phyloP scores from a whole-genome alignment of 257 asterid species.

The Agastache rugosa region DNA sequence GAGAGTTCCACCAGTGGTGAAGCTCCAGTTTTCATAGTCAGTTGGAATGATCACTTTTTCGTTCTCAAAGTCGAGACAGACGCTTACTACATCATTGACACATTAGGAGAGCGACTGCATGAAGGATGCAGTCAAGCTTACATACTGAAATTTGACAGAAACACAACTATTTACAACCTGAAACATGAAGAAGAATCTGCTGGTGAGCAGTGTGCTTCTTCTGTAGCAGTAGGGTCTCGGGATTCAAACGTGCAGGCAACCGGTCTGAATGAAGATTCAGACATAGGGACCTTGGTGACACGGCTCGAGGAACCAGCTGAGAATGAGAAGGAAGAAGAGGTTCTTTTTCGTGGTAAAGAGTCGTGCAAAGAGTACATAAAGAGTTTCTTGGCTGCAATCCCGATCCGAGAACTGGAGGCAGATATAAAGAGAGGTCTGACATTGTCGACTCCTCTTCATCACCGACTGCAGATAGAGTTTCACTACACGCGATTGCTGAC shows the following conservation, averaged over 20 bases:
- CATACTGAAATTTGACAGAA: slow-evolving; percentile 74
- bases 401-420: slow-evolving; percentile 78
- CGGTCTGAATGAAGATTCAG: slow-evolving; percentile 30
- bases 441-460: slow-evolving; percentile 75
- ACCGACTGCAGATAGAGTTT: slow-evolving; percentile 87
- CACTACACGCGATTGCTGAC: slow-evolving; percentile 60
- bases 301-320: slow-evolving; percentile 48
- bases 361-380: slow-evolving; percentile 88
- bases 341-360: slow-evolving; percentile 74
- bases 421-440: slow-evolving; percentile 80
- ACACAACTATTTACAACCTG: slow-evolving; percentile 55
- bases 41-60: slow-evolving; percentile 97
- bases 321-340: slow-evolving; percentile 51
- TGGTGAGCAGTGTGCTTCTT: slow-evolving; percentile 36
- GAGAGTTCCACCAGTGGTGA: slow-evolving; percentile 38
- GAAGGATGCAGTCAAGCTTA: slow-evolving; percentile 96
- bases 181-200: slow-evolving; percentile 55
- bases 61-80: slow-evolving; percentile 75
- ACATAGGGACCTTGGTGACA: neutral
- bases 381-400: slow-evolving; percentile 91
- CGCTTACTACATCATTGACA: slow-evolving; percentile 85
- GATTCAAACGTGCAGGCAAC: slow-evolving; percentile 30
- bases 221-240: slow-evolving; percentile 37
- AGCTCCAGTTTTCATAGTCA: slow-evolving; percentile 71
- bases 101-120: slow-evolving; percentile 84